Conservation (phyloP, 768 basidiomycete genomes). For the Pisolithus orientalis region DNA sequence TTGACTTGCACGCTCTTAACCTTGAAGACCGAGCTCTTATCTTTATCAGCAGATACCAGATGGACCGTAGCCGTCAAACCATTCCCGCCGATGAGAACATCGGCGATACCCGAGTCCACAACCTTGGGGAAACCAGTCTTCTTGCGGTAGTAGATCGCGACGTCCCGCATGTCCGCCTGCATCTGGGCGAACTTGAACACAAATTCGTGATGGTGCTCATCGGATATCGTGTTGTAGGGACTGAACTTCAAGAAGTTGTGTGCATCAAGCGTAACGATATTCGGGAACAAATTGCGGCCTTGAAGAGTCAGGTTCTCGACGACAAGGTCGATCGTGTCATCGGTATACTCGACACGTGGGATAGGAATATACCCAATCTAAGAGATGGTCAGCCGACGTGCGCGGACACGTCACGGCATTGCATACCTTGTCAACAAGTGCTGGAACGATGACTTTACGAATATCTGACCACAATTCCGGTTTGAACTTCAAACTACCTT, state of each 20-base stretch:
- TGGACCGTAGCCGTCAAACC: conserved; percentile 68
- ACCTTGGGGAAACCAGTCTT: conserved; percentile 81
- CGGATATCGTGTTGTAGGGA: conserved; percentile 54
- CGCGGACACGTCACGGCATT: not conserved
- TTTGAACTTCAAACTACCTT: conserved; percentile 87
- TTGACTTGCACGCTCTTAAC: conserved; percentile 70
- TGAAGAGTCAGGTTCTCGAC: conserved; percentile 90
- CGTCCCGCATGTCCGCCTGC: conserved; percentile 90
- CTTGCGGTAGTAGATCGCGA: conserved; percentile 85
- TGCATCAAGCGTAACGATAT: conserved; percentile 63
- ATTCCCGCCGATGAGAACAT: conserved; percentile 77
- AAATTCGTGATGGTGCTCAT: conserved; percentile 66
- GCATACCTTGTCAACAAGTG: conserved; percentile 64
- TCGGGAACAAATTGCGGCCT: conserved; percentile 87
- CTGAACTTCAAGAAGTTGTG: conserved; percentile 82
- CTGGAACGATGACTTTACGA: conserved; percentile 73
- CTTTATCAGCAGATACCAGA: conserved; percentile 53
- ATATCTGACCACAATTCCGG: conserved; percentile 86
- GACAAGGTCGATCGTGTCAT: conserved; percentile 79
- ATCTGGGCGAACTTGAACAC: conserved; percentile 76
- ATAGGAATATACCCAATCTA: conserved; percentile 81
- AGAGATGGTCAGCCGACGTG: not conserved
- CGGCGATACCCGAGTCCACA: conserved; percentile 77
- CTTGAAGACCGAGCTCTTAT: conserved; percentile 65
- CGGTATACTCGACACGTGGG: conserved; percentile 90